Evolutionary conservation across 371 early-diverging fungal species (phyloP).

Genomic region (Gilbertella persicaria): DNA sequence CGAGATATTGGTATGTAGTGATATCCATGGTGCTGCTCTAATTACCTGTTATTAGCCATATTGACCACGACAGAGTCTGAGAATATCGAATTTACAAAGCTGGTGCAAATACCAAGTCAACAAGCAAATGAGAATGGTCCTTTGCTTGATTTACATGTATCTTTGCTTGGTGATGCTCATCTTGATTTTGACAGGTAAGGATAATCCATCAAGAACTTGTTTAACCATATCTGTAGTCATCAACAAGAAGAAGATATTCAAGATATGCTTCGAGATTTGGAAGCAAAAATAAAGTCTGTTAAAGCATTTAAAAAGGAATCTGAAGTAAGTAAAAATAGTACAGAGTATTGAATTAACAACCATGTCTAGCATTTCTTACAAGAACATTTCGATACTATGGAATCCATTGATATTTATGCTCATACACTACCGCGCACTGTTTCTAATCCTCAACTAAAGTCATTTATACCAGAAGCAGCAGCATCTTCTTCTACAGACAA

Average conservation of each 20-base stretch:
- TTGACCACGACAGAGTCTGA: conserved; percentile 6
- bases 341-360: neutral
- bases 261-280: conserved; percentile 1
- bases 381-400: conserved; percentile 11
- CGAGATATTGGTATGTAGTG: conserved; percentile 6
- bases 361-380: conserved; percentile 10
- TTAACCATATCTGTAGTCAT: neutral
- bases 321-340: neutral
- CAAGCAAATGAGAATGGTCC: conserved; percentile 12
- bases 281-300: conserved; percentile 7
- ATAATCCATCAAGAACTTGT: too few species aligned
- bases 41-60: conserved; percentile 2
- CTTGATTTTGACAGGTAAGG: conserved; percentile 21
- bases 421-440: conserved; percentile 2
- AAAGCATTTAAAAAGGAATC: conserved; percentile 6
- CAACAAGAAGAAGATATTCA: conserved; percentile 5
- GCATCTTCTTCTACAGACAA: too few species aligned
- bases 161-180: conserved; percentile 24
- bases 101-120: conserved; percentile 8
- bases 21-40: too few species aligned
- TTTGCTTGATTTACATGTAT: conserved; percentile 41
- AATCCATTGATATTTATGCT: conserved; percentile 8
- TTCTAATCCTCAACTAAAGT: conserved; percentile 1
- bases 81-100: conserved; percentile 21
- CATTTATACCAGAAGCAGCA: neutral